phyloP scores from a whole-genome alignment of 805 yeast species.

The Starmerella floris region DNA sequence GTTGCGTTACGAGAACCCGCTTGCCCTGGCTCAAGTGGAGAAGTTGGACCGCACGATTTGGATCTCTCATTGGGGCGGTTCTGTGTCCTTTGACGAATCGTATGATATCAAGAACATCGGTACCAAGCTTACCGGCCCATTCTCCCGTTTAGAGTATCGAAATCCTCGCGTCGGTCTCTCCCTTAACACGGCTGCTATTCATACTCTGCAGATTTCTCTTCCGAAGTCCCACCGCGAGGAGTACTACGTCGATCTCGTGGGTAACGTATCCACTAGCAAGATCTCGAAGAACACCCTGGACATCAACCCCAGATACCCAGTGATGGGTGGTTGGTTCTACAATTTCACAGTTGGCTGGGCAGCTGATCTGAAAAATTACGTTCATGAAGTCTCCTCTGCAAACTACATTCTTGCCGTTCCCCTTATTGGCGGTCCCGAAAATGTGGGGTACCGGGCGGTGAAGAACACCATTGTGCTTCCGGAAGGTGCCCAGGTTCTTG shows the following conservation, averaged over 20 bases:
- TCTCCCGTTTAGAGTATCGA: constrained; percentile 70
- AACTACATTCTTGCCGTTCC: constrained; percentile 55
- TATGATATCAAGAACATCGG: constrained; percentile 69
- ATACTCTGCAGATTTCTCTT: constrained; percentile 46
- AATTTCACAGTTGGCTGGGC: constrained; percentile 96
- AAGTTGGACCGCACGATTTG: constrained; percentile 61
- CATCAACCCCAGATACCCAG: constrained; percentile 79
- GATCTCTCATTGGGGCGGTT: constrained; percentile 74
- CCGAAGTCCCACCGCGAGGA: constrained; percentile 44
- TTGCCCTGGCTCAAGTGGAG: constrained; percentile 50
- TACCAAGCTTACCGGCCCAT: constrained; percentile 45
- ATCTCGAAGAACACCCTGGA: constrained; percentile 32
- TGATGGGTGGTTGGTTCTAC: constrained; percentile 92
- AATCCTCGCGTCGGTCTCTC: constrained; percentile 34
- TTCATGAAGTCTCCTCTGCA: constrained; percentile 36
- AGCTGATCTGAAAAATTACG: constrained; percentile 40
- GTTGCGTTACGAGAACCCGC: constrained; percentile 48
- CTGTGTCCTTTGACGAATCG: constrained; percentile 68
- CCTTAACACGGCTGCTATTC: constrained; percentile 45
- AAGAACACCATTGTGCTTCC: constrained; percentile 60
- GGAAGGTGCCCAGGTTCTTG: constrained; percentile 59
- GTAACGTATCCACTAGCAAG: constrained; percentile 71
- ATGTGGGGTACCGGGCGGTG: constrained; percentile 47
- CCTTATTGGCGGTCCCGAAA: constrained; percentile 55
- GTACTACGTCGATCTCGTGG: constrained; percentile 80